phyloP scores from a whole-genome alignment of 2,329 filamentous ascomycete genomes.

The Xylariaceae sp. region DNA sequence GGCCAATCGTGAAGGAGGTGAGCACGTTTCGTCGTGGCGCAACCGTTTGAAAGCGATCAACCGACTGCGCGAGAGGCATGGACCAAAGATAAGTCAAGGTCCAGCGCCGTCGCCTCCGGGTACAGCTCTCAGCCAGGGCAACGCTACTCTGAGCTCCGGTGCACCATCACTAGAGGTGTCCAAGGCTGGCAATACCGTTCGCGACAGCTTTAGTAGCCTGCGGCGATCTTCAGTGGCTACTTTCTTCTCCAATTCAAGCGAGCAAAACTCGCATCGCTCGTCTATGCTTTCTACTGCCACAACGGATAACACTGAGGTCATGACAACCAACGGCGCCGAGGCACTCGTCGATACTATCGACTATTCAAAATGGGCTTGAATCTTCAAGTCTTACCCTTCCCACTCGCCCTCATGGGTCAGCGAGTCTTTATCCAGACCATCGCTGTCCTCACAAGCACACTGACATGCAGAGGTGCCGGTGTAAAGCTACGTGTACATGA shows the following conservation, averaged over 20 bases:
- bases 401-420: too few species aligned
- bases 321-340: conserved; percentile 29
- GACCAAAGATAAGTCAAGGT: conserved; percentile 33
- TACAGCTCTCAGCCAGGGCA: conserved; percentile 29
- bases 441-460: not conserved
- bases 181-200: conserved; percentile 45
- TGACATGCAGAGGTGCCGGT: not conserved
- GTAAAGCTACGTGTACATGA: conserved; percentile 12
- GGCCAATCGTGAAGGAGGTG: conserved; percentile 69
- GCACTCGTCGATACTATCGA: conserved; percentile 42
- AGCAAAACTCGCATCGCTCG: conserved; percentile 54
- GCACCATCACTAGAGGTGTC: conserved; percentile 28
- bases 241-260: conserved; percentile 56
- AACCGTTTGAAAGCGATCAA: conserved; percentile 82
- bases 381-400: too few species aligned
- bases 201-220: conserved; percentile 58
- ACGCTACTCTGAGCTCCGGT: conserved; percentile 28
- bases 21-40: conserved; percentile 86
- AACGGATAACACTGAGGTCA: conserved; percentile 51
- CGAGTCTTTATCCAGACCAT: not conserved
- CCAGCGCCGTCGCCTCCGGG: conserved; percentile 25
- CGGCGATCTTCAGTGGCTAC: conserved; percentile 62
- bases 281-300: conserved; percentile 52
- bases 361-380: conserved; percentile 46
- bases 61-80: conserved; percentile 68